A percentile compares a stretch with the other conserved stretches of the same genome.
Evolutionary conservation across 345 rosid species (phyloP).

Genomic region (Euclidium syriacum): DNA sequence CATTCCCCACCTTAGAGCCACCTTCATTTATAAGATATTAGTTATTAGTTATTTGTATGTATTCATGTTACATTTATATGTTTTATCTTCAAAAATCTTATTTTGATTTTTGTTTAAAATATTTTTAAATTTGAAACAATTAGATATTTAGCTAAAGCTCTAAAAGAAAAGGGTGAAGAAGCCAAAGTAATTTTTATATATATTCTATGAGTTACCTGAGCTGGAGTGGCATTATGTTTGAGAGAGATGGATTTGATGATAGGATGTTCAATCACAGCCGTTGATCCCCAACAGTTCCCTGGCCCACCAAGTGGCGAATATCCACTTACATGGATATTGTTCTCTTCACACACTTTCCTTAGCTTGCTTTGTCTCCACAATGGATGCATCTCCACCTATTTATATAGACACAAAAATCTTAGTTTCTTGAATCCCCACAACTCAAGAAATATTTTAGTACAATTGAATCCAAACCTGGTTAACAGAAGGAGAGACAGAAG

Average conservation of each 20-base stretch:
- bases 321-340: constrained; percentile 73
- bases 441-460: background rate
- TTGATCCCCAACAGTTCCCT: constrained; percentile 76
- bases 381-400: constrained; percentile 94
- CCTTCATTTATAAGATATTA: constrained; percentile 33
- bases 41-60: too few species aligned
- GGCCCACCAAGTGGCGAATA: constrained; percentile 86
- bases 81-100: too few species aligned
- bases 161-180: too few species aligned
- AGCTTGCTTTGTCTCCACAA: constrained; percentile 81
- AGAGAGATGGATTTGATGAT: constrained; percentile 56
- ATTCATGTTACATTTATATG: too few species aligned
- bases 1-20: constrained; percentile 81
- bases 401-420: background rate
- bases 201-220: constrained; percentile 42
- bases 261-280: constrained; percentile 61
- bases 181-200: background rate
- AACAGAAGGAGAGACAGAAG: constrained; percentile 60
- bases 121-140: too few species aligned
- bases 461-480: constrained; percentile 46
- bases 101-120: too few species aligned
- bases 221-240: constrained; percentile 63
- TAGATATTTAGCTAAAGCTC: too few species aligned
- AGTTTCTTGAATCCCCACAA: background rate
- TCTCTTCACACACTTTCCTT: constrained; percentile 50